Evolutionary conservation across 139 green algal genomes (phyloP), one percentile per base, ranked within the genome.

Genomic region (Chlamydomonas asymmetrica): DNA sequence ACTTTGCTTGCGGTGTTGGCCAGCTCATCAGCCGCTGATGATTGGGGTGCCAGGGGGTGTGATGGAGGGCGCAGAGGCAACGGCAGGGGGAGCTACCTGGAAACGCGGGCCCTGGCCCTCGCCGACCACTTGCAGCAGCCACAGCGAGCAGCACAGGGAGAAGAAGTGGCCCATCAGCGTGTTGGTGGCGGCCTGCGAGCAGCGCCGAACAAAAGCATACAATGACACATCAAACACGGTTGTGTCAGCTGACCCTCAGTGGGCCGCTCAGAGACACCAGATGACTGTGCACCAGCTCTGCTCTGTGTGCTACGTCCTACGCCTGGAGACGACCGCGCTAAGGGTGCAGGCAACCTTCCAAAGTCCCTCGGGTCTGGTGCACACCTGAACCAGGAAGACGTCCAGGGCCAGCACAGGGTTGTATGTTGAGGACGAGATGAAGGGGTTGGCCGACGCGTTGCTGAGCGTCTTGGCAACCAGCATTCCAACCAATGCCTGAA

Each of bases 381-480:
- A n/a, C 73, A 91, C 91, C 89, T 98, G 96, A 37, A 99, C 92
- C 63, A 98, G 87, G 88, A 99, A 99, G 3, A 99, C 95, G 80
- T 99, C 96, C 66, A 99, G 88, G 4, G 96, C 95, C 41, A 99
- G 85, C 72, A 99, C 96, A 3, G 96, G 95, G 84, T 96, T 98
- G 84, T 94, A 98, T 35, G 80, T 79, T 2, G 85, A 85, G 22
- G 60, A 81, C 1, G 90, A 85, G 66, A 97, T 79, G 82, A 97
- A 97, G 29, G 93, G 93, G 85, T 97, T 97, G 59, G 91, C 86
- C 29, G 88, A 92, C 18, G 93, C 89, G 57, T 90, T 97, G 64
- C 89, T 96, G n/a, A 99, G 85, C 7, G 95, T 98, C 87, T 99
- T 99, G 66, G 94, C 96, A 37, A 99, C 93, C 61, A 99, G 91